Conservation (phyloP, 1,284 basidiomycete species). For the Hortiboletus rubellus region DNA sequence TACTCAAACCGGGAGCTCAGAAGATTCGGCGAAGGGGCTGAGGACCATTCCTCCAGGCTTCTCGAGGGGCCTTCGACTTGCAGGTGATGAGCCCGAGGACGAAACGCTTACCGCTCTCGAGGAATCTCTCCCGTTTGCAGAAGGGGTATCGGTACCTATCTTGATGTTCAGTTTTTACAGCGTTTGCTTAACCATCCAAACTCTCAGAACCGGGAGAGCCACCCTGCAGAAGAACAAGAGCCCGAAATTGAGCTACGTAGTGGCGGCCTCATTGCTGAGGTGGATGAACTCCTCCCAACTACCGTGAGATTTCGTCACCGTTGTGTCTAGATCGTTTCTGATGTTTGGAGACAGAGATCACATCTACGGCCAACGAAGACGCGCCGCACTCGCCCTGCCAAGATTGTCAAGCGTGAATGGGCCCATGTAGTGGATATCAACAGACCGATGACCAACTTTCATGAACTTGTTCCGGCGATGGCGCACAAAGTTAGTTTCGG, state of each 20-base stretch:
- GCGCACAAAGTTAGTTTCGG: constrained; percentile 66
- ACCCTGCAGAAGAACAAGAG: constrained; percentile 20
- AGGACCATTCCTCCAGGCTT: constrained; percentile 65
- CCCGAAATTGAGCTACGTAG: constrained; percentile 16
- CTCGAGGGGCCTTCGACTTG: constrained; percentile 63
- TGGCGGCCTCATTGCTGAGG: constrained; percentile 44
- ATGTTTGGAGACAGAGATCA: constrained; percentile 42
- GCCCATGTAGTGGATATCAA: constrained; percentile 96
- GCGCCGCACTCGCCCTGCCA: constrained; percentile 41
- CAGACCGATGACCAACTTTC: constrained; percentile 86
- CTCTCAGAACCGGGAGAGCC: constrained; percentile 18
- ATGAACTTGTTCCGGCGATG: constrained; percentile 87
- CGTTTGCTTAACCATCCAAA: constrained; percentile 1
- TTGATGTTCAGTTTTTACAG: neutral
- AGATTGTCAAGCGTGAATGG: constrained; percentile 88
- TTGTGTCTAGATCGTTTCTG: constrained; percentile 9
- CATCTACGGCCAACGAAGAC: constrained; percentile 56
- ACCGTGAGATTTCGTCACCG: constrained; percentile 53
- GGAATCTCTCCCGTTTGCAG: constrained; percentile 15
- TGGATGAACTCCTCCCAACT: constrained; percentile 81
- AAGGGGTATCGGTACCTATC: constrained; percentile 16
- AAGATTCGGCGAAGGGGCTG: constrained; percentile 46
- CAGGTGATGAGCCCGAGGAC: constrained; percentile 54
- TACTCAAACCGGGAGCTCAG: constrained; percentile 35
- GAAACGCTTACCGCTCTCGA: constrained; percentile 44